These are phyloP conservation scores for Hydrangea macrophylla DNA, from an alignment of 148 eudicot genomes.

Conservation along the genomic window DNA sequence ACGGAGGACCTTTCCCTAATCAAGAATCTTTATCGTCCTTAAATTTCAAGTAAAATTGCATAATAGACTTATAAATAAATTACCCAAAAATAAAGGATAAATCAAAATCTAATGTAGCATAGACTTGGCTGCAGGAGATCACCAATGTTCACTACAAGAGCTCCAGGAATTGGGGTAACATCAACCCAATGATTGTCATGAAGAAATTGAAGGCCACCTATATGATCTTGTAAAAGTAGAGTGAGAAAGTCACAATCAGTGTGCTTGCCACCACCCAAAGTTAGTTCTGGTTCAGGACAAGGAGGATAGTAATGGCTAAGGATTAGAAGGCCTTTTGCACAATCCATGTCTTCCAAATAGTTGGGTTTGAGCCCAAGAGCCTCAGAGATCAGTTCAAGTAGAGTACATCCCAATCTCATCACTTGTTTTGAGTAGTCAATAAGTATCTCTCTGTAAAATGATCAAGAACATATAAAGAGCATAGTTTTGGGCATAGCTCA, in stretches of 20 bases:
- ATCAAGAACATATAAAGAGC: too few species aligned
- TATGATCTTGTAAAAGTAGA: conserved; percentile 22
- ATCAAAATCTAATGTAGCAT: too few species aligned
- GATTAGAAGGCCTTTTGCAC: conserved; percentile 14
- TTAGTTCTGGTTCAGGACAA: conserved; percentile 24
- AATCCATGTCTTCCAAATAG: conserved; percentile 18
- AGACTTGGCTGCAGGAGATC: too few species aligned
- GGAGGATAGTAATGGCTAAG: conserved; percentile 22
- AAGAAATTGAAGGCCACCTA: conserved; percentile 29
- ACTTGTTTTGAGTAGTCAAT: conserved; percentile 22
- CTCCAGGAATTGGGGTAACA: too few species aligned
- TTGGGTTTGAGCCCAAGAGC: conserved; percentile 25
- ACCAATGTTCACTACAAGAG: too few species aligned
- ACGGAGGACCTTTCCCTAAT: too few species aligned
- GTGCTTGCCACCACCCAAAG: conserved; percentile 21
- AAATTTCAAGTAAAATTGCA: too few species aligned
- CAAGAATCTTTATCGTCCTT: too few species aligned
- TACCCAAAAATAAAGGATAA: too few species aligned
- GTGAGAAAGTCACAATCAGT: conserved; percentile 22
- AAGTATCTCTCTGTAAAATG: conserved; percentile 17
- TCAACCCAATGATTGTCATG: too few species aligned
- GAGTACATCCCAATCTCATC: conserved; percentile 8
- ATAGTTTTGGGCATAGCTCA: too few species aligned
- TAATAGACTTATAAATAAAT: too few species aligned
- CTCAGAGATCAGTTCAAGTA: conserved; percentile 19